These are phyloP conservation scores for Emmonsiellopsis sp. DNA, from an alignment of 2,329 filamentous ascomycete species.

Conservation along the genomic window DNA sequence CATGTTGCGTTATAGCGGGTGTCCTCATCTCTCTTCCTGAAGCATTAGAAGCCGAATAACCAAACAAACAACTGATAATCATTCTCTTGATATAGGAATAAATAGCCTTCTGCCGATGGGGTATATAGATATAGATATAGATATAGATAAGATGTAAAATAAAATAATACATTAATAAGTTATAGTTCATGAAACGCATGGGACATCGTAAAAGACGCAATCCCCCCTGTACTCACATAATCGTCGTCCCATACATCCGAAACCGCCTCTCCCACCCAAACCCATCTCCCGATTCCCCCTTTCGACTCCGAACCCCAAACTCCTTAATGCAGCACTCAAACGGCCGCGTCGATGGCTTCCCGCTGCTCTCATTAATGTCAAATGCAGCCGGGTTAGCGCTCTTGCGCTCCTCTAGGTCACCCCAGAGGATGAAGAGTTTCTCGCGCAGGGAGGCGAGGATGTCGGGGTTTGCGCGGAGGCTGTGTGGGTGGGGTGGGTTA, in stretches of 20 bases:
- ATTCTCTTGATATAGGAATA: too few species aligned
- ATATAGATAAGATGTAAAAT: not conserved
- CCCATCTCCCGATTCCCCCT: conserved; percentile 14
- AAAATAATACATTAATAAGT: not conserved
- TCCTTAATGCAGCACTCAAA: conserved; percentile 64
- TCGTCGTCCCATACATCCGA: conserved; percentile 55
- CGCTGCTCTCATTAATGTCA: conserved; percentile 12
- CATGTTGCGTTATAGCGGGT: too few species aligned
- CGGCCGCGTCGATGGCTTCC: conserved; percentile 42
- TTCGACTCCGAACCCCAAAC: conserved; percentile 49
- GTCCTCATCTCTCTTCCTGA: too few species aligned
- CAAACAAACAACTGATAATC: too few species aligned
- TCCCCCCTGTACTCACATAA: conserved; percentile 22
- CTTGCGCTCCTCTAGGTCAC: conserved; percentile 68
- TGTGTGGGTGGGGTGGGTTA: conserved; percentile 15
- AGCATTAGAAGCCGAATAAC: too few species aligned
- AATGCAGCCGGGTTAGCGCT: conserved; percentile 18
- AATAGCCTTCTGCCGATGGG: too few species aligned
- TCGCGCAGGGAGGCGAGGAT: conserved; percentile 51
- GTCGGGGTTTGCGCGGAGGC: conserved; percentile 46
- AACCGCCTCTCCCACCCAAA: conserved; percentile 55
- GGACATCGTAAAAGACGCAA: not conserved
- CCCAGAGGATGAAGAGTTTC: conserved; percentile 72
- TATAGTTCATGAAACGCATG: not conserved
- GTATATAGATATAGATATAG: too few species aligned